Evolutionary conservation across 2,329 filamentous ascomycete genomes (phyloP).

Genomic region (Penicillium sp.): DNA sequence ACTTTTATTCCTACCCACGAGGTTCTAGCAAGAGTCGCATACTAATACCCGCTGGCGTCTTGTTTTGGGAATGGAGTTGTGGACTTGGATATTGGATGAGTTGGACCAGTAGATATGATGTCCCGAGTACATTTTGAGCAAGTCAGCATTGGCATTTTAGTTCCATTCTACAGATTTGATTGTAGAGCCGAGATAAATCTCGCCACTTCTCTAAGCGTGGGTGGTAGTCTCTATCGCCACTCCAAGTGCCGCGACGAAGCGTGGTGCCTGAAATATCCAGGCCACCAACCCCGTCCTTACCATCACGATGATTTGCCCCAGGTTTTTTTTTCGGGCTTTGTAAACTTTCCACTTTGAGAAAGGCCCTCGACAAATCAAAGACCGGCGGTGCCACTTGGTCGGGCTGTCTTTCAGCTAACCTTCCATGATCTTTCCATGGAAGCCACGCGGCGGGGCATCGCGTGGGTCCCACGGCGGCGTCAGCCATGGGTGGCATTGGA

Average conservation of each 20-base stretch:
- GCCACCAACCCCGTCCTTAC: too few species aligned
- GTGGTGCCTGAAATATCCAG: too few species aligned
- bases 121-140: background rate
- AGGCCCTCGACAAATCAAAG: background rate
- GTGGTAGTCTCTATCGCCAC: too few species aligned
- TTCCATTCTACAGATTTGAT: background rate
- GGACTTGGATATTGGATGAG: background rate
- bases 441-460: conserved; percentile 2
- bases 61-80: conserved; percentile 4
- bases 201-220: too few species aligned
- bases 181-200: too few species aligned
- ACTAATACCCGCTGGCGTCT: conserved; percentile 17
- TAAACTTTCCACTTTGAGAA: background rate
- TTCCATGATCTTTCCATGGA: conserved; percentile 5
- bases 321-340: background rate
- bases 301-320: too few species aligned
- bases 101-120: background rate
- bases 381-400: background rate
- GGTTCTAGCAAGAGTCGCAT: conserved; percentile 1
- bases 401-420: background rate
- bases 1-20: background rate
- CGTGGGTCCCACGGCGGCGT: conserved; percentile 3
- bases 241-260: too few species aligned
- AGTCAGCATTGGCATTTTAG: background rate
- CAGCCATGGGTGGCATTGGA: conserved; percentile 1